These are phyloP conservation scores for Backusella morwellensis DNA, from an alignment of 192 early-diverging fungal species.

Conservation along the genomic window DNA sequence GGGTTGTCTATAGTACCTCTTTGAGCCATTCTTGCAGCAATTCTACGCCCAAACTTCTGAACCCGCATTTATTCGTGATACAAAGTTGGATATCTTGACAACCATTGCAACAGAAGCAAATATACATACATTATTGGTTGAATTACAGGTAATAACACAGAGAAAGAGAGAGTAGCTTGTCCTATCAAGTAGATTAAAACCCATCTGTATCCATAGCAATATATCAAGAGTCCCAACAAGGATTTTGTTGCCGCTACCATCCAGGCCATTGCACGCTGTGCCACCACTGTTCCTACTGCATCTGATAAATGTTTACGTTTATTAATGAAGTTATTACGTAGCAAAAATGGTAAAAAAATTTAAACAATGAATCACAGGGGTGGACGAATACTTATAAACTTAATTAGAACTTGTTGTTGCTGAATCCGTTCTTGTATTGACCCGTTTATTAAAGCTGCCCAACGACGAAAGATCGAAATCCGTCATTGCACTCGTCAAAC, in stretches of 20 bases:
- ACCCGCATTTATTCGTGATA: slow-evolving; percentile 69
- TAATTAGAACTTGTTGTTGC: slow-evolving; percentile 66
- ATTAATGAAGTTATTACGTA: slow-evolving; percentile 56
- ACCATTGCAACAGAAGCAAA: slow-evolving; percentile 66
- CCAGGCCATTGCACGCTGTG: slow-evolving; percentile 59
- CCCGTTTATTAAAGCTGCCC: slow-evolving; percentile 61
- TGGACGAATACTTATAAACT: background rate
- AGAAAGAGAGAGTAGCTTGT: too few relatives aligned
- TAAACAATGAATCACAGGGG: background rate
- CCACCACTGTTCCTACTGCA: slow-evolving; percentile 53
- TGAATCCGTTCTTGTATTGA: slow-evolving; percentile 75
- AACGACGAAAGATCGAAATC: slow-evolving; percentile 43
- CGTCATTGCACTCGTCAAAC: slow-evolving; percentile 57
- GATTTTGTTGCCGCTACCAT: slow-evolving; percentile 66
- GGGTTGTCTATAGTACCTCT: slow-evolving; percentile 44
- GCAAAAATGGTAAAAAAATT: slow-evolving; percentile 49
- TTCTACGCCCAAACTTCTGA: slow-evolving; percentile 85
- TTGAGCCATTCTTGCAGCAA: slow-evolving; percentile 68
- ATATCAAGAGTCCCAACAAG: slow-evolving; percentile 63
- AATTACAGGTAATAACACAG: slow-evolving; percentile 58
- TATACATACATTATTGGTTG: slow-evolving; percentile 64
- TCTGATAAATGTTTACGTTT: slow-evolving; percentile 52
- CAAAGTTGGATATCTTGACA: slow-evolving; percentile 86
- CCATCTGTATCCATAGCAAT: slow-evolving; percentile 44
- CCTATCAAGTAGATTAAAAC: background rate